Percentiles rank a stretch among this genome's conserved stretches.
Conservation (phyloP, 306 rosid species). For the Crotalaria pallida region DNA sequence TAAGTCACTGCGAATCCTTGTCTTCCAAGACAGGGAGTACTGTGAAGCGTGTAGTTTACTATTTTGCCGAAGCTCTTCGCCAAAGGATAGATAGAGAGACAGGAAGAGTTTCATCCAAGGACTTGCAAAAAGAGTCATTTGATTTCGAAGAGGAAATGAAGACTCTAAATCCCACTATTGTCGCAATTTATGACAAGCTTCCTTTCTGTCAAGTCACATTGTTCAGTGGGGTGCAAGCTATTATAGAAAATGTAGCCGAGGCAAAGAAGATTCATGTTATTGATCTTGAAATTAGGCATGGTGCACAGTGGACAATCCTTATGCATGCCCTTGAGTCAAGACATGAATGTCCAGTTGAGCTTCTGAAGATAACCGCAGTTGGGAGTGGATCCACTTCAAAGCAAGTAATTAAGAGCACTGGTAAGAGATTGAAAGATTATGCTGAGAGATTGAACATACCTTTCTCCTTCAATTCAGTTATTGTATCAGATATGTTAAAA, state of each 20-base stretch:
- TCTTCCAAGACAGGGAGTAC: constrained; percentile 45
- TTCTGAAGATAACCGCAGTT: constrained; percentile 35
- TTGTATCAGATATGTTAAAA: constrained; percentile 40
- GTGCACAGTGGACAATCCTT: constrained; percentile 26
- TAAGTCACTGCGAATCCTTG: constrained; percentile 27
- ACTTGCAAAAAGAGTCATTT: background rate
- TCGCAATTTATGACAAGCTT: constrained; percentile 23
- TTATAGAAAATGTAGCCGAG: constrained; percentile 28
- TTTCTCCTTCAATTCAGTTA: constrained; percentile 37
- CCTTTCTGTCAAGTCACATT: constrained; percentile 25
- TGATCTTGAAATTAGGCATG: constrained; percentile 35
- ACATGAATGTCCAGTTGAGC: constrained; percentile 22
- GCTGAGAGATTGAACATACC: constrained; percentile 42
- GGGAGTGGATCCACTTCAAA: constrained; percentile 15
- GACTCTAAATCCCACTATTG: constrained; percentile 7
- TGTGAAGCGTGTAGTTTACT: constrained; percentile 40
- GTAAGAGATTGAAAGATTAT: constrained; percentile 23
- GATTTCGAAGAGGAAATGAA: constrained; percentile 29
- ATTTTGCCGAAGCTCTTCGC: constrained; percentile 49
- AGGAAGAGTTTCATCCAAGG: constrained; percentile 31
- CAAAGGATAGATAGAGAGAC: constrained; percentile 52
- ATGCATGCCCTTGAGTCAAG: constrained; percentile 31
- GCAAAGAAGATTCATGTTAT: constrained; percentile 36
- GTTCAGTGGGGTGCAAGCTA: constrained; percentile 31
- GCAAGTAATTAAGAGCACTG: constrained; percentile 17